Evolutionary conservation across 2,329 filamentous ascomycete genomes (phyloP).

Genomic region (Calonectria ilicicola): DNA sequence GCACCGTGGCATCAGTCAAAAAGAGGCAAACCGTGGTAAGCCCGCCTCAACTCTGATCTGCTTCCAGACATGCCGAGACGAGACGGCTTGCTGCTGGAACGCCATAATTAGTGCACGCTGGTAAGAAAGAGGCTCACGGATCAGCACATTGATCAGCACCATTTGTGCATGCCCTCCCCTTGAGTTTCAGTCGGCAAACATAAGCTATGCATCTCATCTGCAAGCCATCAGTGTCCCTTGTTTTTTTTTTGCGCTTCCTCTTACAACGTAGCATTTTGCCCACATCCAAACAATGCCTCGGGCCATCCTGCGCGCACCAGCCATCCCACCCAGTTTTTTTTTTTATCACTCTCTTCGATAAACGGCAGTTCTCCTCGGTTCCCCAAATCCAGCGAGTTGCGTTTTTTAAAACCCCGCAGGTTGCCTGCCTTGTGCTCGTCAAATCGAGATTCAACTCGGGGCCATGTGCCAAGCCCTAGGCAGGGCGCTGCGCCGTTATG

Average conservation of each 20-base stretch:
- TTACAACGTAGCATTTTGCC: neutral
- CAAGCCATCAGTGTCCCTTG: conserved; percentile 28
- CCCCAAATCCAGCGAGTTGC: conserved; percentile 8
- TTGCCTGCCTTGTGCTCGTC: neutral
- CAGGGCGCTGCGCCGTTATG: neutral
- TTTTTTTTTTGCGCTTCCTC: neutral
- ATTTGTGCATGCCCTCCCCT: conserved; percentile 9
- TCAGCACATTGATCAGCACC: conserved; percentile 6
- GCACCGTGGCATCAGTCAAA: conserved; percentile 17
- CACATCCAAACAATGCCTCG: neutral
- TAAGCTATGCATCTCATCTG: conserved; percentile 32
- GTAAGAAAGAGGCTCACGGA: neutral
- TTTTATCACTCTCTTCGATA: neutral
- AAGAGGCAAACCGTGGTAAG: conserved; percentile 2
- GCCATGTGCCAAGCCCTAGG: neutral
- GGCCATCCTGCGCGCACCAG: conserved; percentile 11
- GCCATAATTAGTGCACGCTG: neutral
- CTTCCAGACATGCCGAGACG: conserved; percentile 1
- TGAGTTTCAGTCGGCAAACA: conserved; percentile 4
- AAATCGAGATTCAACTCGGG: conserved; percentile 21
- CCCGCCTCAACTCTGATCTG: neutral
- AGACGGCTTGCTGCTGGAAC: no score
- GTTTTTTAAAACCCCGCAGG: conserved; percentile 1
- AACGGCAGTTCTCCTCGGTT: conserved; percentile 24
- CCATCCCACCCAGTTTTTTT: neutral